Base-by-base conservation (phyloP, 352 stramenopile genomes). In the Globisporangium nagaii region DNA sequence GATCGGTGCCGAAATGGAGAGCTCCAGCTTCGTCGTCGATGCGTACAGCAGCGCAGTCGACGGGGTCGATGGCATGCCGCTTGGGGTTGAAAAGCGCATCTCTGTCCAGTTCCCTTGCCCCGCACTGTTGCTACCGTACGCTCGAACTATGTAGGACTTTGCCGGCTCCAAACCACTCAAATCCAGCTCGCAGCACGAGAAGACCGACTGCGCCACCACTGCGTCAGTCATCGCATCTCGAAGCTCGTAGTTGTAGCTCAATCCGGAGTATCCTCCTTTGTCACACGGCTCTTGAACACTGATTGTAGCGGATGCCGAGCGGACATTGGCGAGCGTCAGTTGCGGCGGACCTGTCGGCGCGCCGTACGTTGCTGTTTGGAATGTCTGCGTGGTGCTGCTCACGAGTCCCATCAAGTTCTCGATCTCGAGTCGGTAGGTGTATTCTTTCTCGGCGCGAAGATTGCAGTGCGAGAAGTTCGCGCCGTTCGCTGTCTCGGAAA, bases 341-440 rank as follows among this genome's bases (percentile, higher is more conserved):
- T 37, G 44, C 9, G 71, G 60, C 1, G 41, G 17, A 5, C 25
- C 52, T 4, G 68, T 58, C 19, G 66, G 61, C 20, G 55, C 24
- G 3, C 45, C 57, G n/a, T 36, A 20, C n/a, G 15, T 35, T 3
- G 20, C 40, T 3, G 73, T 79, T 5, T 28, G n/a, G 28, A 82
- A 75, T 0, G 64, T 66, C 31, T 35, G 51, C 5, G 40, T 64
- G 3, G 49, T 41, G 30, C 51, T 62, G 35, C 53, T 67, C 4
- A 61, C n/a, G 35, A 70, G 49, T 2, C 75, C 75, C 3, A 44
- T 55, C 0, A 46, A 28, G 45, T 86, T 86, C 46, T 81, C 68
- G 17, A 84, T 63, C 40, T 79, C 71, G 17, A 86, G 51, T 30
- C 56, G 51, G 36, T 80, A 86, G 1, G 65, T 57, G 43, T 74